Percentiles rank a stretch among this genome's conserved stretches.
These are phyloP conservation scores for Epithemia pelagica DNA, from an alignment of 108 stramenopile genomes.

Conservation along the genomic window DNA sequence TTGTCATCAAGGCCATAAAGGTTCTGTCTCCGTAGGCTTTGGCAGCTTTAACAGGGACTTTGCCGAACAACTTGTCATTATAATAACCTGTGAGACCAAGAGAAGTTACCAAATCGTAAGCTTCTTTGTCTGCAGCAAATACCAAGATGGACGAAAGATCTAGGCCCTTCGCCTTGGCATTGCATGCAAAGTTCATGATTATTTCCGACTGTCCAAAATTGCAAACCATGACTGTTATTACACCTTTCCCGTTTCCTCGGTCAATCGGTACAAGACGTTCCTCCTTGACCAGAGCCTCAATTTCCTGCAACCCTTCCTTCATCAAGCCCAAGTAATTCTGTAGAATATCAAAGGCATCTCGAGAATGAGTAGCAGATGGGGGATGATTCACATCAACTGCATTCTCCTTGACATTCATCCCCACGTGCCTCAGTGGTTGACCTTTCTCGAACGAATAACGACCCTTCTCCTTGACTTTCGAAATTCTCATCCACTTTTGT, in stretches of 20 bases:
- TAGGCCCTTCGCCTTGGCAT: conserved; percentile 40
- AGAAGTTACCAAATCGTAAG: conserved; percentile 56
- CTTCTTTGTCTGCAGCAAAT: conserved; percentile 73
- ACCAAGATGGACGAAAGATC: conserved; percentile 55
- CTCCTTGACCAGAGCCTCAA: conserved; percentile 54
- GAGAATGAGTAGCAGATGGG: conserved; percentile 25
- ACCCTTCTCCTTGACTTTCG: no score
- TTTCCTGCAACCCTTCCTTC: conserved; percentile 18
- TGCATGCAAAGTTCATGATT: conserved; percentile 69
- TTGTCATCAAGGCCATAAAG: conserved; percentile 34
- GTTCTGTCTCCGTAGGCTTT: conserved; percentile 52
- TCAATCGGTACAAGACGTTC: conserved; percentile 30
- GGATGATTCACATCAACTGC: conserved; percentile 39
- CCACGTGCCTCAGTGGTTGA: no score
- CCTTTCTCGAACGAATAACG: no score
- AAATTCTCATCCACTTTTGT: conserved; percentile 63
- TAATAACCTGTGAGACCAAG: conserved; percentile 66
- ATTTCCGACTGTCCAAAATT: conserved; percentile 77
- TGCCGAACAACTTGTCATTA: conserved; percentile 34
- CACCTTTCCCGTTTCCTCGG: conserved; percentile 20
- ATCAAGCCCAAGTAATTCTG: conserved; percentile 41
- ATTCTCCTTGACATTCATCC: conserved; percentile 23
- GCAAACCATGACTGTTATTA: conserved; percentile 71
- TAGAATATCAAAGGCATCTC: conserved; percentile 40
- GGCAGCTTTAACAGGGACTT: conserved; percentile 43